These are phyloP conservation scores for Paecilomyces sp. DNA, from an alignment of 2,329 filamentous ascomycete genomes.

Conservation along the genomic window DNA sequence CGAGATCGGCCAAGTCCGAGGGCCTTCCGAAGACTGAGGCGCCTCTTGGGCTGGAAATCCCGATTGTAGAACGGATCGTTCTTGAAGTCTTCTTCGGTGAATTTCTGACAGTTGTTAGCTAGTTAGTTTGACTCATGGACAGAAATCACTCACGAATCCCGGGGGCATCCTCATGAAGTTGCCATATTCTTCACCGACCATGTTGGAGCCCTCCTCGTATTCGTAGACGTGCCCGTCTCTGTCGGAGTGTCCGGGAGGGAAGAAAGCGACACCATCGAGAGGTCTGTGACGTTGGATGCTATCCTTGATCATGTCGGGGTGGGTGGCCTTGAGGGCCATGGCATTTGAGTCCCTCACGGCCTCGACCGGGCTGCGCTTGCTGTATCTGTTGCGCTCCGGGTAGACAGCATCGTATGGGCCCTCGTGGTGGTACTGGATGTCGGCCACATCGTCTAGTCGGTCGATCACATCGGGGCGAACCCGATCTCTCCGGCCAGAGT, in stretches of 20 bases:
- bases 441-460: constrained; percentile 60
- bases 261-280: constrained; percentile 67
- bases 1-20: background rate
- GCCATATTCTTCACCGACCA: constrained; percentile 61
- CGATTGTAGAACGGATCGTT: constrained; percentile 30
- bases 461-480: constrained; percentile 74
- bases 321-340: constrained; percentile 74
- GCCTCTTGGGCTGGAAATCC: constrained; percentile 3
- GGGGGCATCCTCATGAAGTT: constrained; percentile 67
- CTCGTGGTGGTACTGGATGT: constrained; percentile 72
- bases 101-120: constrained; percentile 21
- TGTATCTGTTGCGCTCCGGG: constrained; percentile 62
- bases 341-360: constrained; percentile 66
- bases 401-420: constrained; percentile 84
- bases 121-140: constrained; percentile 1
- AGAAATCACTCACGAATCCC: constrained; percentile 54
- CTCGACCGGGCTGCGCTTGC: constrained; percentile 61
- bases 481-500: constrained; percentile 59
- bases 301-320: constrained; percentile 68
- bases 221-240: constrained; percentile 61
- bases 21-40: background rate
- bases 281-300: constrained; percentile 67
- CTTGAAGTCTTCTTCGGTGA: constrained; percentile 33
- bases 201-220: constrained; percentile 79
- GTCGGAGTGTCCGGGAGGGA: constrained; percentile 68